Evolutionary conservation across 352 stramenopile genomes (phyloP).

Genomic region (Phytophthora agathidicida): DNA sequence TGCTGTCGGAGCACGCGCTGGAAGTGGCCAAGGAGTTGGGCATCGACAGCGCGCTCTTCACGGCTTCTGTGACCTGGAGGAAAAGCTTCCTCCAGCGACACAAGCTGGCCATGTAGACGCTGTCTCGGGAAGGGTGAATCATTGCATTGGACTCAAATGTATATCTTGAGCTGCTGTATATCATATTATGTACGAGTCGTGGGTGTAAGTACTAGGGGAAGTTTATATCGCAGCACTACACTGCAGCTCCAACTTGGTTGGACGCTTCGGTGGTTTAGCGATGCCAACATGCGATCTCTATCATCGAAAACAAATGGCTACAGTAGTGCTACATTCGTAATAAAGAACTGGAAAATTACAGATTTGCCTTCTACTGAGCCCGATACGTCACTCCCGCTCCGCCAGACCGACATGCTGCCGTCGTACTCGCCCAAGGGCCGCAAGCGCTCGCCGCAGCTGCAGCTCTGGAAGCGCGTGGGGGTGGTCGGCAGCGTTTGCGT

Average conservation of each 20-base stretch:
- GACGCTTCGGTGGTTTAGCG: no score
- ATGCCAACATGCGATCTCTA: no score
- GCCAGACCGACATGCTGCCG: constrained; percentile 22
- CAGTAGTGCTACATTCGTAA: not conserved
- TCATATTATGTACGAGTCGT: no score
- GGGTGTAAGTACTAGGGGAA: no score
- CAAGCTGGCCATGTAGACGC: constrained; percentile 33
- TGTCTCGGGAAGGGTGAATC: no score
- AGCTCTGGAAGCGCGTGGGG: constrained; percentile 32
- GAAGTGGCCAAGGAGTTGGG: constrained; percentile 41
- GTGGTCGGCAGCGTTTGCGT: constrained; percentile 11
- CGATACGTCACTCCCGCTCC: constrained; percentile 11
- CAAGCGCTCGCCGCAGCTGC: constrained; percentile 26
- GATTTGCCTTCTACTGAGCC: not conserved
- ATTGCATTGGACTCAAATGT: no score
- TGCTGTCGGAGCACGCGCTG: constrained; percentile 38
- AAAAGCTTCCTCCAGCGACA: constrained; percentile 41
- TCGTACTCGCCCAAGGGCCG: constrained; percentile 22
- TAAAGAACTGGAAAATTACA: not conserved
- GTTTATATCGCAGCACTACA: no score
- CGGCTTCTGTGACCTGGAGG: constrained; percentile 32
- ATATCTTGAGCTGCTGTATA: no score
- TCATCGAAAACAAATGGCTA: no score
- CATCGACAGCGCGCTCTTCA: constrained; percentile 33
- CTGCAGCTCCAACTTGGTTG: no score